These are phyloP conservation scores for Russula vinacea DNA, from an alignment of 768 basidiomycete species.

Conservation along the genomic window DNA sequence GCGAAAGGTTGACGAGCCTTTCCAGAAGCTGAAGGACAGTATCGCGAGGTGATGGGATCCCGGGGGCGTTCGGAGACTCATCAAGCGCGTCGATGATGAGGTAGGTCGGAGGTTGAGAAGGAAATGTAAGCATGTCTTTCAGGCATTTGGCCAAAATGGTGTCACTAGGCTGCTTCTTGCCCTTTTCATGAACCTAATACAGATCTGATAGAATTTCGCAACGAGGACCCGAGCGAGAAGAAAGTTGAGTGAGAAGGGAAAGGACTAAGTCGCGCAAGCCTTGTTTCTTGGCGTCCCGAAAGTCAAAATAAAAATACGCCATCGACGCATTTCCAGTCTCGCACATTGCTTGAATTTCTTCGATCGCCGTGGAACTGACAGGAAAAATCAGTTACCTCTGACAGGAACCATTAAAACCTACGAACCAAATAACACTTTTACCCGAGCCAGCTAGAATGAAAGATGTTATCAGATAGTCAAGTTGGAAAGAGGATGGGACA, in stretches of 20 bases:
- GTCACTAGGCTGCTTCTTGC: not conserved
- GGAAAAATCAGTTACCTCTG: not conserved
- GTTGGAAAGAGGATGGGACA: not conserved
- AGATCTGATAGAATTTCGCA: not conserved
- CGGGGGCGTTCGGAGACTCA: conserved; percentile 4
- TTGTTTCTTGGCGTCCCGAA: not conserved
- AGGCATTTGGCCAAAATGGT: not conserved
- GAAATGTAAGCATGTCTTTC: conserved; percentile 4
- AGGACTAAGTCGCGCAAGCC: not conserved
- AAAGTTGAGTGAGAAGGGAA: conserved; percentile 11
- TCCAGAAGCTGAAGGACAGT: not conserved
- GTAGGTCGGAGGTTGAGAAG: not conserved
- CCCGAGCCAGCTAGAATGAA: conserved; percentile 8
- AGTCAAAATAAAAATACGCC: conserved; percentile 2
- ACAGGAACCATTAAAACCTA: not conserved
- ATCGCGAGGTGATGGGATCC: not conserved
- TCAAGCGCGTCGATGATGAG: conserved; percentile 13
- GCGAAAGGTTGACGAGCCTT: not conserved
- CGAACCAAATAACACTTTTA: conserved; percentile 13
- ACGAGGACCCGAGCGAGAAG: not conserved
- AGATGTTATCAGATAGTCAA: not conserved
- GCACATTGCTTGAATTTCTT: not conserved
- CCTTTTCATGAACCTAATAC: not conserved
- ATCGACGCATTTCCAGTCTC: not conserved
- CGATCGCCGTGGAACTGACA: conserved; percentile 3